These are phyloP conservation scores for Wickerhamomyces chambardii DNA, from an alignment of 805 yeast species.

Conservation along the genomic window DNA sequence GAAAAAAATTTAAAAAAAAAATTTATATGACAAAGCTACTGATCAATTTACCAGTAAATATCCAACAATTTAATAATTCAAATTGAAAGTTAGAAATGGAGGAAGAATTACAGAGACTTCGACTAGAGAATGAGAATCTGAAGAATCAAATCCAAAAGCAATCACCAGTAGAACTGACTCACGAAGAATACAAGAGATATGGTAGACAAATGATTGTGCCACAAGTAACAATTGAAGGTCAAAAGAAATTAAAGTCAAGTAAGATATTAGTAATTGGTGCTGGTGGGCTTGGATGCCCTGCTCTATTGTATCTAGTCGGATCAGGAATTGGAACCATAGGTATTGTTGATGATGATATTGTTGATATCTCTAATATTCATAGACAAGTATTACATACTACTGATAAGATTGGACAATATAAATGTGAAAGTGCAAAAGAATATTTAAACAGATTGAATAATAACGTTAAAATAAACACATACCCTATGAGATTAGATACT, in stretches of 20 bases:
- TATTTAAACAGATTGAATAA: conserved; percentile 58
- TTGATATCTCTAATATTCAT: conserved; percentile 80
- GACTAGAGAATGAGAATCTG: conserved; percentile 6
- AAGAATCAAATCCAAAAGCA: not conserved
- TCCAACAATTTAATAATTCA: too few species aligned
- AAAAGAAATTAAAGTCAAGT: conserved; percentile 45
- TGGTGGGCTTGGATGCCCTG: conserved; percentile 96
- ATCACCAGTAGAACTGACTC: conserved; percentile 13
- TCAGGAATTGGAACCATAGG: conserved; percentile 86
- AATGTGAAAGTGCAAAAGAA: conserved; percentile 70
- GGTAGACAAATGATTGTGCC: conserved; percentile 97
- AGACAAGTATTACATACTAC: conserved; percentile 80
- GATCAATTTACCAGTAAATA: too few species aligned
- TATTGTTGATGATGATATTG: conserved; percentile 79
- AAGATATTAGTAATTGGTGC: conserved; percentile 82
- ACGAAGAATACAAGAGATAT: conserved; percentile 73
- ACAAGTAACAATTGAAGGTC: conserved; percentile 44
- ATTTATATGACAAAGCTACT: too few species aligned
- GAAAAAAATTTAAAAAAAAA: too few species aligned
- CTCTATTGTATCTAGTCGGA: conserved; percentile 73
- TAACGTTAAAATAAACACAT: conserved; percentile 42
- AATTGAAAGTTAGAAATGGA: too few species aligned
- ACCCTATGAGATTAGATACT: conserved; percentile 40
- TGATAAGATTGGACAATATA: conserved; percentile 53
- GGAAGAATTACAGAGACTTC: conserved; percentile 6